Percentiles rank a stretch among this genome's conserved stretches.
Evolutionary conservation across 176 grass and related monocot genomes (phyloP).

Genomic region (Miscanthus lutarioriparius): DNA sequence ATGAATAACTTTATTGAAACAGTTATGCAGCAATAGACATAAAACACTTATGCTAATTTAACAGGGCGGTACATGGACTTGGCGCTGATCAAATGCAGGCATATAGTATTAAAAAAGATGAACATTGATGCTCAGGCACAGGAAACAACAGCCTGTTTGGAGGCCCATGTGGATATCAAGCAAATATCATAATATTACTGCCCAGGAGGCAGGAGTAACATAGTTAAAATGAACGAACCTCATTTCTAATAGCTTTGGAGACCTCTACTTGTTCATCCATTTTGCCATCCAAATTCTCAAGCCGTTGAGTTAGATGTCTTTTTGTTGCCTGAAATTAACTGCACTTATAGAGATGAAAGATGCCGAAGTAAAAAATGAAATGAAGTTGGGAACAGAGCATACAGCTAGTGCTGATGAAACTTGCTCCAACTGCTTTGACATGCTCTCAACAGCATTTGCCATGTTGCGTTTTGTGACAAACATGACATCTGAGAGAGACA

Average conservation of each 20-base stretch:
- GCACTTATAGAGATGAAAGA: neutral
- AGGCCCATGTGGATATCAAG: neutral
- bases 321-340: conserved; percentile 73
- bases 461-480: conserved; percentile 92
- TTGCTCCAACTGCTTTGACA: conserved; percentile 96
- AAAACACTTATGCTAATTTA: conserved; percentile 1
- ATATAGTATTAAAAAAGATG: neutral
- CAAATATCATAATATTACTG: neutral
- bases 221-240: conserved; percentile 55
- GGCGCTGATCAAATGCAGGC: neutral
- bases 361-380: conserved; percentile 19
- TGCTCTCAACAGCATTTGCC: conserved; percentile 78
- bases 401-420: conserved; percentile 77
- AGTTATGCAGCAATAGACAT: neutral
- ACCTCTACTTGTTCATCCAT: conserved; percentile 84
- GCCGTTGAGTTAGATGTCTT: conserved; percentile 75
- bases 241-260: conserved; percentile 78
- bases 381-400: conserved; percentile 38
- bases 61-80: neutral
- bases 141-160: neutral
- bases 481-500: conserved; percentile 92
- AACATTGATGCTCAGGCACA: neutral
- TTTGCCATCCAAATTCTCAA: conserved; percentile 95
- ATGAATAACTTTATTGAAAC: conserved; percentile 3
- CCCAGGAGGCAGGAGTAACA: conserved; percentile 5